phyloP scores from a whole-genome alignment of 352 stramenopile genomes.

The Phytopythium kandeliae region DNA sequence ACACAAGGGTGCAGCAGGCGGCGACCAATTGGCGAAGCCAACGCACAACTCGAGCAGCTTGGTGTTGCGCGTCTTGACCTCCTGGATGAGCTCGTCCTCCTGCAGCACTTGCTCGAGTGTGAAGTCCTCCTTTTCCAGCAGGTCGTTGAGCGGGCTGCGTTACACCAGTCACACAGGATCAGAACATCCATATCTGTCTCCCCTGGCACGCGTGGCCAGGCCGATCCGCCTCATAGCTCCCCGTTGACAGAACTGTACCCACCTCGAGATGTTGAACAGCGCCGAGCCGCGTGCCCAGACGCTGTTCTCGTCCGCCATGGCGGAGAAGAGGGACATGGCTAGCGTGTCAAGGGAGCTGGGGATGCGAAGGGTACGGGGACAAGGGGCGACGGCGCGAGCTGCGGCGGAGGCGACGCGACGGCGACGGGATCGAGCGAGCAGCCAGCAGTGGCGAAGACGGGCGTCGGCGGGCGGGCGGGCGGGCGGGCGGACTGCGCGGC shows the following conservation, averaged over 20 bases:
- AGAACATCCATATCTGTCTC: constrained; percentile 1
- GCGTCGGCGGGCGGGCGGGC: neutral
- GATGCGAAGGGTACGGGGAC: neutral
- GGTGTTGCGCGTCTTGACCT: constrained; percentile 94
- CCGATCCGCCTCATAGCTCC: too few species aligned
- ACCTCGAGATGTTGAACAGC: constrained; percentile 88
- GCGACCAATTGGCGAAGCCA: neutral
- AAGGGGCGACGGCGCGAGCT: neutral
- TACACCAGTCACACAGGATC: neutral
- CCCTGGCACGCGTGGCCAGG: neutral
- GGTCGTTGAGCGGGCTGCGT: constrained; percentile 89
- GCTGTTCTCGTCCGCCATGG: constrained; percentile 74
- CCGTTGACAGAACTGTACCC: neutral
- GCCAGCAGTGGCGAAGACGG: neutral
- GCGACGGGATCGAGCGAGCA: neutral
- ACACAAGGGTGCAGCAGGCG: neutral
- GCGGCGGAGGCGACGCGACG: neutral
- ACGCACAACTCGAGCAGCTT: constrained; percentile 93
- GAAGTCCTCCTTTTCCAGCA: constrained; percentile 92
- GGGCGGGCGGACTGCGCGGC: neutral
- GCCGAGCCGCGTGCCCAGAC: constrained; percentile 81
- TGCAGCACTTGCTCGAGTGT: constrained; percentile 92
- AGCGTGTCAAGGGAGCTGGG: neutral
- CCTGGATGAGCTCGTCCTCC: constrained; percentile 97
- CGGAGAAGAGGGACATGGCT: constrained; percentile 78